phyloP scores from a whole-genome alignment of 1,284 basidiomycete genomes.

The Agroathelia rolfsii region DNA sequence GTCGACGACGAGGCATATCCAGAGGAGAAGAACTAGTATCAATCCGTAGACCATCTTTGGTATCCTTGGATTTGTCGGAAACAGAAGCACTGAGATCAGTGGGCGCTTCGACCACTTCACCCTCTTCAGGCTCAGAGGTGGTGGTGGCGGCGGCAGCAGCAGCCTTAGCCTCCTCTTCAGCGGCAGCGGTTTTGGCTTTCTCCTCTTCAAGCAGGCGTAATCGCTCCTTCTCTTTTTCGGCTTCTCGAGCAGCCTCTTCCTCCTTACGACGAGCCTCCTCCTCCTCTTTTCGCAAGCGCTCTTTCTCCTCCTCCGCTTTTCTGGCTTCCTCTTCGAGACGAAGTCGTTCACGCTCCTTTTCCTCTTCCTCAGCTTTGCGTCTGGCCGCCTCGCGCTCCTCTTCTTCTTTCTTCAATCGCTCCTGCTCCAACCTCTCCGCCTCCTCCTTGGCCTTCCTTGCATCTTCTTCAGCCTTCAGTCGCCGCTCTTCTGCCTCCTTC shows the following conservation, averaged over 20 bases:
- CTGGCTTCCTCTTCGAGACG: slow-evolving; percentile 21
- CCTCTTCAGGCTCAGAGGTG: slow-evolving; percentile 24
- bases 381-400: slow-evolving; percentile 25
- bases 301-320: slow-evolving; percentile 22
- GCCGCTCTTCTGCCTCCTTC: slow-evolving; percentile 19
- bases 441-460: slow-evolving; percentile 14
- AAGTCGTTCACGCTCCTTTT: slow-evolving; percentile 18
- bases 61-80: slow-evolving; percentile 17
- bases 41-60: slow-evolving; percentile 50
- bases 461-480: slow-evolving; percentile 14
- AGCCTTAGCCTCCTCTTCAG: slow-evolving; percentile 16
- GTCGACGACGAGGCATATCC: slow-evolving; percentile 37
- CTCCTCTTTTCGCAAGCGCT: slow-evolving; percentile 14
- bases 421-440: slow-evolving; percentile 14
- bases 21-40: slow-evolving; percentile 36
- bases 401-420: slow-evolving; percentile 14
- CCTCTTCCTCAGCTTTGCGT: slow-evolving; percentile 22
- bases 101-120: slow-evolving; percentile 26
- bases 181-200: slow-evolving; percentile 20
- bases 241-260: slow-evolving; percentile 19
- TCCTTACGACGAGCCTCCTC: slow-evolving; percentile 16
- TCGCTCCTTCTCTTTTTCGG: slow-evolving; percentile 28
- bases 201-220: slow-evolving; percentile 26
- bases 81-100: neutral
- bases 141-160: slow-evolving; percentile 8